Base-by-base conservation (phyloP, 2,329 filamentous ascomycete genomes). In the Penicillium sp. region DNA sequence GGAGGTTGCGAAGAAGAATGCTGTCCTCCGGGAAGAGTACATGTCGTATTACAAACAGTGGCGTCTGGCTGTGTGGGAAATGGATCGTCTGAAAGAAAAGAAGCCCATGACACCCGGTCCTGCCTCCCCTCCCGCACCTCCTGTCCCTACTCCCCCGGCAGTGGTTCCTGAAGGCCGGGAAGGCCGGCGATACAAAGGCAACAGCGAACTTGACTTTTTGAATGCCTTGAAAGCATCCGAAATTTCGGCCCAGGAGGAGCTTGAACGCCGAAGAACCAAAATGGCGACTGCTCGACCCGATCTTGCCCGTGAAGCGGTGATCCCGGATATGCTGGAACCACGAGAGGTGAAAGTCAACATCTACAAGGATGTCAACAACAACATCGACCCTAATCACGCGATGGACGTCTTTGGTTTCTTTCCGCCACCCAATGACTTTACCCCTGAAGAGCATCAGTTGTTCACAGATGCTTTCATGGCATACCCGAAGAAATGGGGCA, bases 401-500 rank as follows among this genome's bases (percentile, higher is more conserved):
- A 73, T 81, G 62, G 74, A 77, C 30, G 74, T 82, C 2, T 82
- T 82, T 55, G 76, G 74, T 2, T 83, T 81, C 61, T 57, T 79
- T 2, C 82, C 81, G 12, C 79, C 78, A 0, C 73, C 76, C 10
- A 81, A 83, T 56, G 79, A 83, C 60, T 84, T 84, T 64, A 81
- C 79, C 0, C 71, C 75, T 0, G 76, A 80, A 51, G 82, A 84
- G 68, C 81, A 83, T 59, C 73, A 75, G 33, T 72, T 73, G 1
- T 83, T 84, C 66, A 79, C 78, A 0, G 75, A 81, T 58, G 79
- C 80, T 17, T 84, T 83, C 65, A 80, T 82, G 74, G 73, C 77
- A 4, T 71, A 78, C 58, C 82, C 82, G 2, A 84, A 84, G 74
- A 81, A 80, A 73, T 84, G 81, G 79, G 80, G 82, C 24, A 82